A percentile compares a stretch with the other conserved stretches of the same genome.
phyloP scores from a whole-genome alignment of 331 rosid species.

The Malus hybrid region DNA sequence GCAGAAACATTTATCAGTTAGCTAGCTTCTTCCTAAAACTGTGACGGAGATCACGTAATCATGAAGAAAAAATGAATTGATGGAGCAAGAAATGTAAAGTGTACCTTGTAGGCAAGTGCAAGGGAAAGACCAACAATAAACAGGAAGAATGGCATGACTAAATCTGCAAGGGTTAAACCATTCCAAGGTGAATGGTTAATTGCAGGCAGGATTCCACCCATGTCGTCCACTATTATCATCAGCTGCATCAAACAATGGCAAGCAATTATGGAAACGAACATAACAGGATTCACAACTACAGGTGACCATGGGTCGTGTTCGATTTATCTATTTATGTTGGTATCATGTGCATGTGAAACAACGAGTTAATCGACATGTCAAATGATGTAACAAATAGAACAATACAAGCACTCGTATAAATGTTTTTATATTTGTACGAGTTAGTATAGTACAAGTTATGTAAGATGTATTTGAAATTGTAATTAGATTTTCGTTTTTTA shows the following conservation, averaged over 20 bases:
- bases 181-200: constrained; percentile 97
- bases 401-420: too few species aligned
- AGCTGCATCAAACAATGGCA: constrained; percentile 44
- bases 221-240: constrained; percentile 92
- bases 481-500: too few species aligned
- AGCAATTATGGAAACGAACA: background rate
- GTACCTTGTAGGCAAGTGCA: constrained; percentile 85
- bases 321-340: too few species aligned
- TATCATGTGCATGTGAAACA: too few species aligned
- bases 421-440: too few species aligned
- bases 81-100: background rate
- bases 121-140: constrained; percentile 91
- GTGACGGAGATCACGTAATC: too few species aligned
- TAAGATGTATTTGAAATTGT: too few species aligned
- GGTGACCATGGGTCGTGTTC: accelerated
- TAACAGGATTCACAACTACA: too few species aligned
- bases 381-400: too few species aligned
- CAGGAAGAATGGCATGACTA: constrained; percentile 94
- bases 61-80: too few species aligned
- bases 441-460: too few species aligned
- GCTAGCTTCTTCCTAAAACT: background rate
- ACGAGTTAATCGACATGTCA: too few species aligned
- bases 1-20: background rate
- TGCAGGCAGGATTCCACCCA: constrained; percentile 77
- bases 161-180: constrained; percentile 89